Evolutionary conservation across 495 filamentous ascomycete genomes (phyloP).

Genomic region (Ramalina intermedia): DNA sequence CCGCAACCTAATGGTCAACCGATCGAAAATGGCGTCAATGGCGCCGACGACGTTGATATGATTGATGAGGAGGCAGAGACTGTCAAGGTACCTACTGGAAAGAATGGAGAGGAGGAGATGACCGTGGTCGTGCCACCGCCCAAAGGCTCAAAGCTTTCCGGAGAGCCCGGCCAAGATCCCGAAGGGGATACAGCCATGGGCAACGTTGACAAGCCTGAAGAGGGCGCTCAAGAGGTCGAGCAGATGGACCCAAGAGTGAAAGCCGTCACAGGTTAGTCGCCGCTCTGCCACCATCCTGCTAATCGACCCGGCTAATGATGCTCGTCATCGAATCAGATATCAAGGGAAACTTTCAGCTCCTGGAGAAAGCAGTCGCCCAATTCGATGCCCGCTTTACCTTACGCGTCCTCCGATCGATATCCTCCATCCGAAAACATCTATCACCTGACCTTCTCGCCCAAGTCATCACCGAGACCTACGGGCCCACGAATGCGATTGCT

Average conservation of each 20-base stretch:
- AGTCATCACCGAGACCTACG: constrained; percentile 68
- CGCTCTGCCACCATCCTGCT: not conserved
- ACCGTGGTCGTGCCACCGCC: constrained; percentile 73
- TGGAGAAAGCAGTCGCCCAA: constrained; percentile 81
- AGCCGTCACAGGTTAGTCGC: constrained; percentile 42
- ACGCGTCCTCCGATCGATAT: constrained; percentile 85
- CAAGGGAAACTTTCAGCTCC: constrained; percentile 77
- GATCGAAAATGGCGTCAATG: constrained; percentile 60
- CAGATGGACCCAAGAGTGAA: constrained; percentile 44
- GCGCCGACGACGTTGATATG: constrained; percentile 71
- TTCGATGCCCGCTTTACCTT: constrained; percentile 94
- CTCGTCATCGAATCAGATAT: constrained; percentile 46
- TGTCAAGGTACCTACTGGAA: constrained; percentile 33
- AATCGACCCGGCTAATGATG: not conserved
- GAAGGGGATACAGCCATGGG: constrained; percentile 69
- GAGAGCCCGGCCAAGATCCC: constrained; percentile 41
- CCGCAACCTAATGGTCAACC: constrained; percentile 59
- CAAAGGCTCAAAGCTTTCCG: constrained; percentile 52
- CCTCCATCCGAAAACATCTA: constrained; percentile 82
- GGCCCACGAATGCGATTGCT: constrained; percentile 47
- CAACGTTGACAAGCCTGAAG: constrained; percentile 41
- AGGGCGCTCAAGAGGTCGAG: constrained; percentile 36
- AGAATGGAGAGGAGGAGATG: constrained; percentile 68
- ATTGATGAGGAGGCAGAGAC: constrained; percentile 53
- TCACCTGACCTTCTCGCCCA: constrained; percentile 65